phyloP scores from a whole-genome alignment of 75 land plant genomes.

The Picea sitchensis region DNA sequence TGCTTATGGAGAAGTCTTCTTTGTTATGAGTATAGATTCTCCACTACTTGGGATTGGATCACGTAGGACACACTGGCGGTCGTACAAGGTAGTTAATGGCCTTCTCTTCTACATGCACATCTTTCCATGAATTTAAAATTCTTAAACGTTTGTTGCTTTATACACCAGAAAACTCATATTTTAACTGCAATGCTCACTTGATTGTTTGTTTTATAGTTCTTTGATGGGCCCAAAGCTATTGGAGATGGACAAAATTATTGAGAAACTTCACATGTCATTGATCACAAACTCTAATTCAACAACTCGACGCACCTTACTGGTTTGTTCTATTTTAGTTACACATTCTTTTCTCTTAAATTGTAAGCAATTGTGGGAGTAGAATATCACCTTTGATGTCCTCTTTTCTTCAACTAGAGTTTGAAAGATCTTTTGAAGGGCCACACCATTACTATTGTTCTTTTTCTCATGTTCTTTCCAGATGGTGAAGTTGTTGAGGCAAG shows the following conservation, averaged over 20 bases:
- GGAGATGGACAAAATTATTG: constrained; percentile 87
- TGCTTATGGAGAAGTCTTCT: background rate
- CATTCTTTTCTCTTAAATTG: background rate
- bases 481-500: background rate
- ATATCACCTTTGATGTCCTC: background rate
- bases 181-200: constrained; percentile 4
- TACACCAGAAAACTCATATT: background rate
- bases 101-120: background rate
- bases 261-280: constrained; percentile 34
- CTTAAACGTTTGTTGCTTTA: constrained; percentile 1
- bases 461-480: background rate
- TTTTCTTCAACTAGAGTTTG: background rate
- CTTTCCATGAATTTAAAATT: background rate
- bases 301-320: constrained; percentile 62
- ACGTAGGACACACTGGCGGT: constrained; percentile 96
- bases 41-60: constrained; percentile 94
- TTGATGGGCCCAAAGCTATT: constrained; percentile 75
- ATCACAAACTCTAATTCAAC: constrained; percentile 10
- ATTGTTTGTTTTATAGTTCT: constrained; percentile 33
- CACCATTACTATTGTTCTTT: background rate
- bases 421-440: background rate
- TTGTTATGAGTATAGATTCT: constrained; percentile 56
- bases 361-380: background rate
- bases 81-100: constrained; percentile 60
- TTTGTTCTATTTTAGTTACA: constrained; percentile 30